phyloP scores from a whole-genome alignment of 2,329 filamentous ascomycete species.

The Apiospora rasikravindrae region DNA sequence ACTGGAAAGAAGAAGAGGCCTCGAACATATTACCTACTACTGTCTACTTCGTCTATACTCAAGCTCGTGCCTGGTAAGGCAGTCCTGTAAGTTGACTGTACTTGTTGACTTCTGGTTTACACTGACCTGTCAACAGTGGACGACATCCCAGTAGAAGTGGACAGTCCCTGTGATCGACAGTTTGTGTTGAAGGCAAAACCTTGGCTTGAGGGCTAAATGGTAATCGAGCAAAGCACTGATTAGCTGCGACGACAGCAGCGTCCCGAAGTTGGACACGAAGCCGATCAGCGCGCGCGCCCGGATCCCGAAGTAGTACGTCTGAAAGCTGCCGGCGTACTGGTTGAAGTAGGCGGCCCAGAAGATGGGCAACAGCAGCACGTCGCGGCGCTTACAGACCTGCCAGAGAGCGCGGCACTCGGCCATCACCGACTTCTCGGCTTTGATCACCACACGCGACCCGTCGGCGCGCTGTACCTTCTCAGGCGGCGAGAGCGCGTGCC shows the following conservation, averaged over 20 bases:
- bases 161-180: no score
- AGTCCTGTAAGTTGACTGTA: no score
- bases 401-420: constrained; percentile 67
- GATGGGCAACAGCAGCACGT: constrained; percentile 72
- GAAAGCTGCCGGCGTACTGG: constrained; percentile 53
- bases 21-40: no score
- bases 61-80: no score
- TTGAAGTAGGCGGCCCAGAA: constrained; percentile 69
- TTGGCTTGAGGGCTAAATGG: constrained; percentile 8
- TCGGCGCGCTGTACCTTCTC: constrained; percentile 69
- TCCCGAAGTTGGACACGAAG: constrained; percentile 71
- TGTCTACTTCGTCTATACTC: no score
- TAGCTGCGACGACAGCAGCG: constrained; percentile 68
- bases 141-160: no score
- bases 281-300: constrained; percentile 72
- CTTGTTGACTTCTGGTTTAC: no score
- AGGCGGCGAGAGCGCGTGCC: constrained; percentile 56
- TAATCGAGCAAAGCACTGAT: constrained; percentile 33
- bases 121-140: no score
- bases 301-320: constrained; percentile 71
- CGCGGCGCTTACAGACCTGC: constrained; percentile 68
- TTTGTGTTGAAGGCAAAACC: no score
- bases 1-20: no score
- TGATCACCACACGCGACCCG: constrained; percentile 64
- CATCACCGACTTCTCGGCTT: constrained; percentile 64